Percentiles rank a stretch among this genome's conserved stretches.
Evolutionary conservation across 306 rosid species (phyloP).

Genomic region (Rosa multiflora): DNA sequence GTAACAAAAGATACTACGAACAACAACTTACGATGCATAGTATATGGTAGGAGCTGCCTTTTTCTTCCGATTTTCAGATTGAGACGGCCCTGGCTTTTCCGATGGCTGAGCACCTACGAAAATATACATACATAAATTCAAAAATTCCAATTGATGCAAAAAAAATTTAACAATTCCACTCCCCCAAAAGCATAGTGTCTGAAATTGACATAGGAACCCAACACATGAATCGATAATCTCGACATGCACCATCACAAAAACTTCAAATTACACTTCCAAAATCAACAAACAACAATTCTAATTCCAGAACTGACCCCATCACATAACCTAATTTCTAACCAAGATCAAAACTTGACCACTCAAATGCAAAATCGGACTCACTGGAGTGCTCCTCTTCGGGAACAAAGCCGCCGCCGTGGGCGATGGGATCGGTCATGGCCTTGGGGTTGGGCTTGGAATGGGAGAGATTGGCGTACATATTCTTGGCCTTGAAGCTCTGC

Average conservation of each 20-base stretch:
- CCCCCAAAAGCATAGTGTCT: neutral
- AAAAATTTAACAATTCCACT: neutral
- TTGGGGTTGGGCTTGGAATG: slow-evolving; percentile 53
- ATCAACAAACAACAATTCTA: neutral
- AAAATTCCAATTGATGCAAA: neutral
- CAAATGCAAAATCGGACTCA: slow-evolving; percentile 13
- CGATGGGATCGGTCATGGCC: slow-evolving; percentile 62
- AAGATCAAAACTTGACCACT: neutral
- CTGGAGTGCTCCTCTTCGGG: slow-evolving; percentile 53
- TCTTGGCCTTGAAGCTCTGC: slow-evolving; percentile 45
- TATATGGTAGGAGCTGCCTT: slow-evolving; percentile 64
- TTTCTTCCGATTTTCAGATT: slow-evolving; percentile 53
- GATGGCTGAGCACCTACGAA: slow-evolving; percentile 35
- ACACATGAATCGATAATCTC: neutral
- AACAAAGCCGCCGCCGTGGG: slow-evolving; percentile 80
- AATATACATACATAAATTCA: neutral
- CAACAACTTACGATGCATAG: slow-evolving; percentile 73
- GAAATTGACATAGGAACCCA: neutral
- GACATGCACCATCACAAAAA: neutral
- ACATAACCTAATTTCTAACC: neutral
- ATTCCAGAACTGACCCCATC: neutral
- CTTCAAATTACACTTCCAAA: neutral
- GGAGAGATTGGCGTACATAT: slow-evolving; percentile 22
- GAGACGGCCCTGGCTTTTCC: slow-evolving; percentile 38
- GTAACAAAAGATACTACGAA: neutral